A percentile compares a stretch with the other conserved stretches of the same genome.
These are phyloP conservation scores for Ganoderma lingzhi DNA, from an alignment of 1,284 basidiomycete genomes.

Conservation along the genomic window DNA sequence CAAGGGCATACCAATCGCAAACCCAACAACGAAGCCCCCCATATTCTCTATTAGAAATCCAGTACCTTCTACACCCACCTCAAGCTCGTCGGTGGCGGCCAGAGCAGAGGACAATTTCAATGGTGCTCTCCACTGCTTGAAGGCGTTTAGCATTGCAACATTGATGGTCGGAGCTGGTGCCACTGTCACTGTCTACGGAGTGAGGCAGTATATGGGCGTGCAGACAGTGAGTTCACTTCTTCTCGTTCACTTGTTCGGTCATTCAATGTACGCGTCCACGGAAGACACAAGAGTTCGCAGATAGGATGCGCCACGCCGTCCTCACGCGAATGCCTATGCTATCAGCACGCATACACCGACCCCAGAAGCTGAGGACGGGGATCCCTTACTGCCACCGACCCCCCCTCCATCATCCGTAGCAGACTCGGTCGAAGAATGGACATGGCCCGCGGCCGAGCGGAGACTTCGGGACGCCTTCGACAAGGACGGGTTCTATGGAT, in stretches of 20 bases:
- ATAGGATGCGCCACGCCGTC: slow-evolving; percentile 56
- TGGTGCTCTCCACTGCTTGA: slow-evolving; percentile 49
- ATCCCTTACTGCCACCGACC: slow-evolving; percentile 8
- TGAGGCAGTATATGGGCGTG: slow-evolving; percentile 50
- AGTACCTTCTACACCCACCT: slow-evolving; percentile 4
- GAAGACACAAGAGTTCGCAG: slow-evolving; percentile 65
- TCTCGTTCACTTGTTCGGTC: not conserved
- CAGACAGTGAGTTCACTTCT: slow-evolving; percentile 44
- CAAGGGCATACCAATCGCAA: slow-evolving; percentile 20
- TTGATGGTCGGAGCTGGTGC: slow-evolving; percentile 47
- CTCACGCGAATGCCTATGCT: slow-evolving; percentile 56
- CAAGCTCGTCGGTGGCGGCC: slow-evolving; percentile 14
- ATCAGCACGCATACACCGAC: slow-evolving; percentile 58
- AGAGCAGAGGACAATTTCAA: slow-evolving; percentile 46
- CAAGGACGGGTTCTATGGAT: slow-evolving; percentile 59
- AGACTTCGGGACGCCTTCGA: slow-evolving; percentile 63
- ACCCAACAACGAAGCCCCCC: slow-evolving; percentile 21
- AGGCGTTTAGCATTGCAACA: slow-evolving; percentile 56
- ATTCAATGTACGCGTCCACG: not conserved
- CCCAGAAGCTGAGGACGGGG: slow-evolving; percentile 47
- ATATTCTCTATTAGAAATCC: slow-evolving; percentile 10
- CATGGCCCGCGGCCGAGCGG: slow-evolving; percentile 57
- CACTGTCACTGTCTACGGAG: slow-evolving; percentile 44
- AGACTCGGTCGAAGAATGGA: slow-evolving; percentile 46
- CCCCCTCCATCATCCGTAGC: slow-evolving; percentile 12